phyloP scores from a whole-genome alignment of 2,329 filamentous ascomycete genomes.

The Monilinia aucupariae region DNA sequence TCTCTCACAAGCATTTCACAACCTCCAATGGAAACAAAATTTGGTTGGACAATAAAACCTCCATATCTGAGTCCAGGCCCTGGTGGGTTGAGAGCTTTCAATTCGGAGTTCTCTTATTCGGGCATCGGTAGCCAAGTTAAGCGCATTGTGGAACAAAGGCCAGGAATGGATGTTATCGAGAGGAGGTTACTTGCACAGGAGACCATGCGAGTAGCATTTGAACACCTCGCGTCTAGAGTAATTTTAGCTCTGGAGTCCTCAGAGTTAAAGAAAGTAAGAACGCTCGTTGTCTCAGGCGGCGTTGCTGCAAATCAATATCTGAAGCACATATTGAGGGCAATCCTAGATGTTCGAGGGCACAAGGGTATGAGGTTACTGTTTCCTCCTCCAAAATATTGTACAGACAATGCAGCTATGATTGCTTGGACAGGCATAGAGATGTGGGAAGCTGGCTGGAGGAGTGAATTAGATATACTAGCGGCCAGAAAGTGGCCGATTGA shows the following conservation, averaged over 20 bases:
- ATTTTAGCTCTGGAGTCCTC: slow-evolving; percentile 55
- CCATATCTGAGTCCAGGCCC: slow-evolving; percentile 56
- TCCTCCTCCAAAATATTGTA: slow-evolving; percentile 75
- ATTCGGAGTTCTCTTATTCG: slow-evolving; percentile 62
- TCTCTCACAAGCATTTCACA: slow-evolving; percentile 50
- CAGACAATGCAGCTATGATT: slow-evolving; percentile 97
- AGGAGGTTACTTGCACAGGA: slow-evolving; percentile 64
- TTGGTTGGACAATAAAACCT: slow-evolving; percentile 63
- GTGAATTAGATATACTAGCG: slow-evolving; percentile 53
- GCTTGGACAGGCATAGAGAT: slow-evolving; percentile 92
- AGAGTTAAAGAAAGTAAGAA: slow-evolving; percentile 39
- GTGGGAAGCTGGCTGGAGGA: slow-evolving; percentile 71
- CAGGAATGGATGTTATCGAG: slow-evolving; percentile 50
- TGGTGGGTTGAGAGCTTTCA: slow-evolving; percentile 34
- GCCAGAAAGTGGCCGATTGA: slow-evolving; percentile 73
- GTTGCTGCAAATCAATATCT: slow-evolving; percentile 84
- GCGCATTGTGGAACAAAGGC: slow-evolving; percentile 44
- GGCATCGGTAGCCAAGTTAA: slow-evolving; percentile 63
- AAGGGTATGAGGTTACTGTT: slow-evolving; percentile 57
- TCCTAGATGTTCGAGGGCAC: slow-evolving; percentile 63
- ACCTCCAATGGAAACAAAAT: slow-evolving; percentile 42
- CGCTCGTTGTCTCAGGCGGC: slow-evolving; percentile 80
- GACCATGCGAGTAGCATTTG: slow-evolving; percentile 76
- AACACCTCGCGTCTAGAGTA: slow-evolving; percentile 75
- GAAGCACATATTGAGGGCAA: slow-evolving; percentile 54